These are phyloP conservation scores for Quillaja saponaria DNA, from an alignment of 306 rosid genomes.

Conservation along the genomic window DNA sequence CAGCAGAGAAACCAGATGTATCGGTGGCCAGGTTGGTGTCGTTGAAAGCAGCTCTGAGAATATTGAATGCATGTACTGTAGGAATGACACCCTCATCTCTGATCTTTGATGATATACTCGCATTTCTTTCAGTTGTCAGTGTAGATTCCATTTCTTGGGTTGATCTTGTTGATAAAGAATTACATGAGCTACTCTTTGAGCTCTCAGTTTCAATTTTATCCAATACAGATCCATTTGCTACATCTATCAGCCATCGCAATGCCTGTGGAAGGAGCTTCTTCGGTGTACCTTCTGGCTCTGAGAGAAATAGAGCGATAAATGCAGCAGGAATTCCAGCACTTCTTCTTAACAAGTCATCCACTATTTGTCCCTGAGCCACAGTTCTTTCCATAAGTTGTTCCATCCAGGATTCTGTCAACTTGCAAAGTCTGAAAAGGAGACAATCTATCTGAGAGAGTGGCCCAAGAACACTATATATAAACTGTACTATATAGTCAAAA, in stretches of 20 bases:
- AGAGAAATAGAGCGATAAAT: constrained; percentile 82
- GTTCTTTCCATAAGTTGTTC: constrained; percentile 95
- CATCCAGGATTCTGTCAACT: constrained; percentile 93
- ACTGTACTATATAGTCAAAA: constrained; percentile 15
- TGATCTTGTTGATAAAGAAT: constrained; percentile 32
- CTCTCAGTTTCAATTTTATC: constrained; percentile 46
- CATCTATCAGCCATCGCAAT: constrained; percentile 85
- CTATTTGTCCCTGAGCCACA: constrained; percentile 78
- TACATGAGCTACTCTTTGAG: constrained; percentile 38
- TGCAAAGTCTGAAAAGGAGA: constrained; percentile 68
- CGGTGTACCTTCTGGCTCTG: constrained; percentile 99
- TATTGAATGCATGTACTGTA: constrained; percentile 91
- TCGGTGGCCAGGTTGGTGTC: constrained; percentile 91
- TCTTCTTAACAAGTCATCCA: constrained; percentile 92
- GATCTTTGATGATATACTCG: constrained; percentile 56
- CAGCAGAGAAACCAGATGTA: constrained; percentile 93
- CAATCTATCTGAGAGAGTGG: constrained; percentile 27
- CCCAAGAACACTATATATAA: constrained; percentile 12
- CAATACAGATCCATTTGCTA: constrained; percentile 62
- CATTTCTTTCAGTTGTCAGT: constrained; percentile 42
- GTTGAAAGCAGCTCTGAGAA: constrained; percentile 87
- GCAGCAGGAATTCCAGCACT: constrained; percentile 99
- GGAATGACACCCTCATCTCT: constrained; percentile 98
- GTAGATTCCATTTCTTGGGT: constrained; percentile 35
- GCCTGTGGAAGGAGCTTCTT: constrained; percentile 94